A percentile compares a stretch with the other conserved stretches of the same genome.
Evolutionary conservation across 2,329 filamentous ascomycete species (phyloP).

Genomic region (Venturia aucupariae): DNA sequence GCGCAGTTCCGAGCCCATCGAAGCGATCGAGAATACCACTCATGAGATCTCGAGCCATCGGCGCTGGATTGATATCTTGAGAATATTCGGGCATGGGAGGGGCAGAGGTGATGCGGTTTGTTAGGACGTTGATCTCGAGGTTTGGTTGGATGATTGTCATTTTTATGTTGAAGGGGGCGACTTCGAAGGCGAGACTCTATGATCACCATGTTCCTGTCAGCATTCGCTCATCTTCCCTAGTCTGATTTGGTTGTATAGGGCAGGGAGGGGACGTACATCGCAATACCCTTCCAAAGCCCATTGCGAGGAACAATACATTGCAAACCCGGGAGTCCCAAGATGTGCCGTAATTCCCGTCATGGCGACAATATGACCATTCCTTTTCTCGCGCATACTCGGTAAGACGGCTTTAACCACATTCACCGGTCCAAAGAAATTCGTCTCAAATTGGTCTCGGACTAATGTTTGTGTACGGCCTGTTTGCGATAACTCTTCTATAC

Average conservation of each 20-base stretch:
- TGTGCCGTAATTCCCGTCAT: conserved; percentile 86
- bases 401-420: conserved; percentile 89
- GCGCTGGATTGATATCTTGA: conserved; percentile 62
- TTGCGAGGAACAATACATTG: conserved; percentile 83
- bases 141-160: conserved; percentile 93
- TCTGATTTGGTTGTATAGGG: background rate
- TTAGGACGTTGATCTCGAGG: conserved; percentile 81
- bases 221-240: background rate
- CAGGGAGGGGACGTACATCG: conserved; percentile 46
- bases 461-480: conserved; percentile 64
- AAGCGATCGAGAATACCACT: conserved; percentile 69
- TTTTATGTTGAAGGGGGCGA: conserved; percentile 91
- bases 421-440: conserved; percentile 89
- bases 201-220: background rate
- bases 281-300: conserved; percentile 96
- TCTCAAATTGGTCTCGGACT: conserved; percentile 85
- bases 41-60: conserved; percentile 74
- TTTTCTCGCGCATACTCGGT: conserved; percentile 67
- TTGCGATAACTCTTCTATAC: conserved; percentile 80
- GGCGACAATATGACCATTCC: conserved; percentile 82
- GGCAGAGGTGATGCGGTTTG: conserved; percentile 76
- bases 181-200: conserved; percentile 78
- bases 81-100: conserved; percentile 66
- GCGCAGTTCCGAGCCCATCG: conserved; percentile 40
- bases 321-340: conserved; percentile 82